A percentile compares a stretch with the other conserved stretches of the same genome.
These are phyloP conservation scores for Eremothecium cymbalariae DNA, from an alignment of 1,139 yeast genomes.

Conservation along the genomic window DNA sequence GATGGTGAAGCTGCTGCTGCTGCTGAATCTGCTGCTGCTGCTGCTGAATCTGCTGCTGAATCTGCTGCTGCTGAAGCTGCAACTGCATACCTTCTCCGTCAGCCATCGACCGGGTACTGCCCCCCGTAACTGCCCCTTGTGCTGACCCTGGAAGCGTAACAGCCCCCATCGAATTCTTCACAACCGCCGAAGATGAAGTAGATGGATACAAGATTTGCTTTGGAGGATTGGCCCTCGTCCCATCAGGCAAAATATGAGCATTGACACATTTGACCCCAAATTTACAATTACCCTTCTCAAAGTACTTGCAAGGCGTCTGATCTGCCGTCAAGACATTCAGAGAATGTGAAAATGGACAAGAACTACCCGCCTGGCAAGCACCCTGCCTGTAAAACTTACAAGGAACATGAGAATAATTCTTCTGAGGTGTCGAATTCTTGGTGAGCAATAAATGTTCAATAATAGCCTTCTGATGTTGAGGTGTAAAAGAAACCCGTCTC, in stretches of 20 bases:
- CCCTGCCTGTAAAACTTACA: slow-evolving; percentile 91
- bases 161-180: background rate
- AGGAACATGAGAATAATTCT: slow-evolving; percentile 66
- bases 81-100: no score
- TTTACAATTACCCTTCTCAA: slow-evolving; percentile 89
- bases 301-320: slow-evolving; percentile 81
- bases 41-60: no score
- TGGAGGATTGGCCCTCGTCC: slow-evolving; percentile 59
- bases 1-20: background rate
- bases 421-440: slow-evolving; percentile 19
- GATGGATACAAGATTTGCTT: slow-evolving; percentile 6
- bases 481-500: slow-evolving; percentile 14
- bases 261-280: slow-evolving; percentile 90
- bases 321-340: slow-evolving; percentile 39
- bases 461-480: slow-evolving; percentile 24
- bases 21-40: slow-evolving; percentile 1
- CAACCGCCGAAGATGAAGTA: no score
- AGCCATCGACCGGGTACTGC: no score
- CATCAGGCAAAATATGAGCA: slow-evolving; percentile 85
- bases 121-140: background rate
- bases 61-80: no score
- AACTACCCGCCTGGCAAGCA: slow-evolving; percentile 83
- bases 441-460: slow-evolving; percentile 25
- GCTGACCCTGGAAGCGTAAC: background rate
- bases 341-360: slow-evolving; percentile 89